Conservation (phyloP, 2,329 filamentous ascomycete genomes). For the Penicillium sp. region DNA sequence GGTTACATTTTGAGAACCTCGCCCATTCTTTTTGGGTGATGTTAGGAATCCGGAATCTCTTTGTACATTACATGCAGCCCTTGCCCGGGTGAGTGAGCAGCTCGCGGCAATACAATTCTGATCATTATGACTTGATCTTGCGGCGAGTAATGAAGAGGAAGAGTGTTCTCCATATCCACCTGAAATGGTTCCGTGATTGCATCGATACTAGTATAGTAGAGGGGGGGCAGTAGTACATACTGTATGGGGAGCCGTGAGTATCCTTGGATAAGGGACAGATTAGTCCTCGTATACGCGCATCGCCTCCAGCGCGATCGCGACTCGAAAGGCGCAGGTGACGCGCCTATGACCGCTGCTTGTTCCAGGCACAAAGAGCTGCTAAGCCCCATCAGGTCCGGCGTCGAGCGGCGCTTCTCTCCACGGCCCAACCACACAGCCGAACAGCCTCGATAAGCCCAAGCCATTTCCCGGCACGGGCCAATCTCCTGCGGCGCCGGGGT, state of each 20-base stretch:
- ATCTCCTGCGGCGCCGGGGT: conserved; percentile 14
- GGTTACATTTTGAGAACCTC: conserved; percentile 8
- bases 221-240: too few species aligned
- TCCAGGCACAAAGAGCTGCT: conserved; percentile 18
- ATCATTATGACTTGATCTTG: too few species aligned
- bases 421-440: conserved; percentile 25
- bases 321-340: conserved; percentile 14
- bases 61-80: conserved; percentile 12
- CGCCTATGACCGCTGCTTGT: conserved; percentile 19
- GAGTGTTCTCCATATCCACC: too few species aligned
- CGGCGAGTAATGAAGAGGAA: too few species aligned
- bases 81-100: too few species aligned
- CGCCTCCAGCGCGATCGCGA: too few species aligned
- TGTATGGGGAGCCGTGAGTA: too few species aligned
- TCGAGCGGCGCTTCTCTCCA: conserved; percentile 19
- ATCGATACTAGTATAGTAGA: too few species aligned
- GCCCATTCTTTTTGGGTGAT: conserved; percentile 15
- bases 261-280: too few species aligned
- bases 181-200: too few species aligned
- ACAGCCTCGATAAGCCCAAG: conserved; percentile 23
- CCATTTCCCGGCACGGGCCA: conserved; percentile 19
- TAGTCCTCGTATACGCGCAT: too few species aligned
- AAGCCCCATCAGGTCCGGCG: conserved; percentile 11
- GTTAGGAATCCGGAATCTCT: neutral
- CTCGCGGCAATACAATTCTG: too few species aligned